Conservation (phyloP, 2,329 filamentous ascomycete genomes). For the Diaporthe citri region DNA sequence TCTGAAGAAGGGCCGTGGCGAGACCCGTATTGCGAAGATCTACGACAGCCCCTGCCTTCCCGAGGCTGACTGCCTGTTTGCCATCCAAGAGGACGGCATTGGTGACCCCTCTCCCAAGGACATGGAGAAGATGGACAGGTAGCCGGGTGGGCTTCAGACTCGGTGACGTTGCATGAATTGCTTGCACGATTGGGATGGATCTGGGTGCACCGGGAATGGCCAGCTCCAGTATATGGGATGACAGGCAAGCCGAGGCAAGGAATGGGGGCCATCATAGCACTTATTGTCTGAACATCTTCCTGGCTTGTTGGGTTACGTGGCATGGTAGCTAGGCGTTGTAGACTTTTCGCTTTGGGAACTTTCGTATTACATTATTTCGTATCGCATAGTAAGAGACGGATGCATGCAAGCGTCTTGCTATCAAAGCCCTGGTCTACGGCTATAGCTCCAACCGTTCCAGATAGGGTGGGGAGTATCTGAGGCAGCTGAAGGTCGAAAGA, state of each 20-base stretch:
- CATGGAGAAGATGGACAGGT: constrained; percentile 76
- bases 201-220: neutral
- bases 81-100: constrained; percentile 97
- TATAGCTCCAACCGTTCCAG: neutral
- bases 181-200: neutral
- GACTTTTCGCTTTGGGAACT: constrained; percentile 31
- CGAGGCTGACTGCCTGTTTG: constrained; percentile 96
- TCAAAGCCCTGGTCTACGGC: neutral
- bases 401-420: neutral
- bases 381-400: constrained; percentile 13
- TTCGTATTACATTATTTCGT: constrained; percentile 2
- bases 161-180: neutral
- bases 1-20: constrained; percentile 93
- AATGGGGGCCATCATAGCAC: neutral
- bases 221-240: neutral
- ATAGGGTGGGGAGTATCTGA: neutral
- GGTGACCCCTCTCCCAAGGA: constrained; percentile 97
- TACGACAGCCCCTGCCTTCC: constrained; percentile 98
- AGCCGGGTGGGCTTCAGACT: constrained; percentile 41
- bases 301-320: constrained; percentile 8
- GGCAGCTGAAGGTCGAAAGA: no score
- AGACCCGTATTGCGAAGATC: constrained; percentile 98
- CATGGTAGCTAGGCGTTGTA: constrained; percentile 40
- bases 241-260: neutral
- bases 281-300: constrained; percentile 15